Evolutionary conservation across 306 rosid genomes (phyloP), one percentile per base, ranked within the genome.

Genomic region (Abrus precatorius): DNA sequence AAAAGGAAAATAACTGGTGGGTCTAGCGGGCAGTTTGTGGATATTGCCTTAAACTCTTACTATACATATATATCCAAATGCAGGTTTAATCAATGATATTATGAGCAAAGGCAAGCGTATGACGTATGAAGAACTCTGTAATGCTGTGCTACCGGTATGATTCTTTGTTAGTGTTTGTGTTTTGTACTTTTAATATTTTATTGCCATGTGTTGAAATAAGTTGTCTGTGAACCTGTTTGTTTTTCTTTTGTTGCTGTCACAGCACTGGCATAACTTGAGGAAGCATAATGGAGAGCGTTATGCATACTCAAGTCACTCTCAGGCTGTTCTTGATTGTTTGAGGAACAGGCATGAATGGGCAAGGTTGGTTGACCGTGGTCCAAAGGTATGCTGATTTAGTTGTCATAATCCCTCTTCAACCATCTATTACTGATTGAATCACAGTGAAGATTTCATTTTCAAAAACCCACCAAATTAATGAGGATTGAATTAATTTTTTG

Each of bases 281-380:
- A 95, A 95, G 91, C 99, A 93, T 80, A 95, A 95, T 40, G 99
- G 98, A 80, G 99, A 95, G 85, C 97, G 98, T 13, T 95, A 95
- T 86, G 98, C 99, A 72, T 95, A 95, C 83, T 83, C 99, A 34
- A 95, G 97, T 87, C 99, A 89, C 74, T 95, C 98, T 59, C 99
- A 95, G 84, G 98, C 98, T 68, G 99, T 95, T 88, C 94, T 95
- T 74, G 99, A 95, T 87, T 93, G 99, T 86, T 85, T 93, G 83
- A 89, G 97, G 86, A 95, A 95, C 80, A 91, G 96, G 48, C 96
- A 87, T 76, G 98, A 91, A 88, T 95, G 99, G 99, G 98, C 99
- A 45, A 90, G 93, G 62, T 79, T 95, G 89, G 98, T 93, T 68
- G 97, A 95, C 80, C 98, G 98, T 49, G 99, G 98, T 85, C 98